Base-by-base conservation (phyloP, 2,329 filamentous ascomycete genomes). In the Didymellaceae sp. region DNA sequence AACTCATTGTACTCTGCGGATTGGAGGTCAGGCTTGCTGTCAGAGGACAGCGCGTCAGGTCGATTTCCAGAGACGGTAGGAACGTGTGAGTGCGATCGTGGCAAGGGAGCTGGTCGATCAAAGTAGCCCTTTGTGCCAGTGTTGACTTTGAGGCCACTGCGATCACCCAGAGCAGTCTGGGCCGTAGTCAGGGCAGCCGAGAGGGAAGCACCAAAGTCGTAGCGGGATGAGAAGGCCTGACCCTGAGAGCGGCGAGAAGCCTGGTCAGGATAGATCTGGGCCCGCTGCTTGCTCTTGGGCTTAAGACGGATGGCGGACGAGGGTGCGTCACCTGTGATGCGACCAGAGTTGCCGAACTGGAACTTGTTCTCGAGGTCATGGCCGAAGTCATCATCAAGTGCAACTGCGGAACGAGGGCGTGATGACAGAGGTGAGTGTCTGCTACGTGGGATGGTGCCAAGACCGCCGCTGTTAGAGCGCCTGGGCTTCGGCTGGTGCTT, bases 1-100 rank as follows among this genome's bases (percentile, higher is more conserved):
- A 99, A 84, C 77, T 99, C 94, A 77, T 95, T 90, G 74, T 99
- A 97, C 53, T 93, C 92, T 54, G 90, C 86, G 58, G 91, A 95
- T 54, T 92, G 85, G 60, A 96, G 87, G 67, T 84, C 81, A 34
- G 86, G 86, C 67, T 87, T 85, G 45, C 45, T 48, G 66, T 83
- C 82, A 30, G 81, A 78, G 11, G 82, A 77, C 62, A 79, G 80
- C 71, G 68, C 82, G 78, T 76, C 82, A 68, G 74, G 84, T 45
- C 80, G 72, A 60, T 59, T 71, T 56, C 66, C 65, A 28, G 71
- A 75, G 69, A 74, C 72, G 65, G 70, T 45, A 65, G 68, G 31
- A 57, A 54, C 25, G 62, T 57, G 13, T n/a, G 61, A 50, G 17
- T 55, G 56, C 5, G 61, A 46, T 51, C 65, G 61, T 59, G 65